phyloP scores from a whole-genome alignment of 2,329 filamentous ascomycete genomes.

The Myriosclerotinia curreyana region DNA sequence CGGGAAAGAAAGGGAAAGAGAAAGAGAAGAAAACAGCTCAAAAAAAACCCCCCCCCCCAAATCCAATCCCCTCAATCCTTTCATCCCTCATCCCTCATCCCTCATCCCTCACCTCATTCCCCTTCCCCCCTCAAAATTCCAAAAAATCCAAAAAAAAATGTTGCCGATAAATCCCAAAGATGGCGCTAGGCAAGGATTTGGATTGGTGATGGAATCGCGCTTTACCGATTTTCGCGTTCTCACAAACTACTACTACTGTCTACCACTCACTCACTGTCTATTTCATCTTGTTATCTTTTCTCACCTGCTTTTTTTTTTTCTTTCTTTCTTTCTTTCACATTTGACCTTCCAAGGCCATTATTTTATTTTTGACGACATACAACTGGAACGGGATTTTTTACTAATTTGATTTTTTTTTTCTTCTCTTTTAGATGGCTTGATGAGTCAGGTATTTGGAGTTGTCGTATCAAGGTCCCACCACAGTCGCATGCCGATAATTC shows the following conservation, averaged over 20 bases:
- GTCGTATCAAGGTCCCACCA: slow-evolving; percentile 38
- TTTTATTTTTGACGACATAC: not conserved
- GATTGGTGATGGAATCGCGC: slow-evolving; percentile 17
- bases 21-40: not conserved
- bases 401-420: slow-evolving; percentile 18
- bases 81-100: no score
- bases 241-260: not conserved
- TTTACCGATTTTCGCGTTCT: slow-evolving; percentile 19
- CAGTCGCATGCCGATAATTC: slow-evolving; percentile 23
- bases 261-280: no score
- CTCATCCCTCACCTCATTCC: no score
- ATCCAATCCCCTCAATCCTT: no score
- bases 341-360: not conserved
- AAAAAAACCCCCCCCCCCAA: no score
- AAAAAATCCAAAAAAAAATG: not conserved
- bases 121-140: no score
- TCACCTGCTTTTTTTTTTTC: not conserved
- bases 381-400: slow-evolving; percentile 4
- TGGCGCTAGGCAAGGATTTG: slow-evolving; percentile 12
- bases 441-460: slow-evolving; percentile 37
- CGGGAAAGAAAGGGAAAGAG: no score
- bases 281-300: no score
- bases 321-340: slow-evolving; percentile 3
- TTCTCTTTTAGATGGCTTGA: slow-evolving; percentile 36
- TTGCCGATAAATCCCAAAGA: not conserved